Base-by-base conservation (phyloP, 2,329 filamentous ascomycete species). In the Exophiala xenobiotica region DNA sequence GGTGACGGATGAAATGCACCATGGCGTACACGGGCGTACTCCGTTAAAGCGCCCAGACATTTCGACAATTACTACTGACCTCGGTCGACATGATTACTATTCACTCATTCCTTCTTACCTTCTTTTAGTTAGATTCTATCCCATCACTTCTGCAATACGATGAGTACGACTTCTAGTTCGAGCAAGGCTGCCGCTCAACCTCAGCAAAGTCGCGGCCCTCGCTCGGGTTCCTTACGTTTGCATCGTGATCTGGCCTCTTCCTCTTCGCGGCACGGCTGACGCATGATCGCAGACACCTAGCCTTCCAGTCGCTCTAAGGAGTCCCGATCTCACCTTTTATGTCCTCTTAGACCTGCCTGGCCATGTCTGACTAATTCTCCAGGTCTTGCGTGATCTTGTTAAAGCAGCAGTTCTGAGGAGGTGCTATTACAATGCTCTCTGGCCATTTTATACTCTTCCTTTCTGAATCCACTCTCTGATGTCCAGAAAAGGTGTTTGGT, bases 361-460 rank as follows among this genome's bases (percentile, higher is more conserved):
- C 20, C 6, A 7, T 16, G 19, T 42, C 51, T 54, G 51, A 49
- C 46, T 54, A 50, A 50, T 46, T 49, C 20, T 26, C 27, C 31
- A 14, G 14, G 18, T 9, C 19, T 26, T 16, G 16, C 14, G 9
- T 33, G 12, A 2, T n/a, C 14, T 14, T n/a, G 11, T 19, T 46
- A 54, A 54, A 54, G 51, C 51, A 46, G 51, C 51, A 46, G 31
- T 37, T 31, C 11, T 3, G 11, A 29, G 40, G 6, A 8, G 26
- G 35, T 19, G 11, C 20, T 53, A 53, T 53, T 53, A 53, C 51
- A 45, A 35, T 22, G 14, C 29, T 31, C 45, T 40, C 46, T 19
- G 24, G 29, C 39, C 40, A 40, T 37, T 43, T 48, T 49, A 22
- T 26, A 31, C 33, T n/a, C 29, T 38, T 20, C 20, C 39, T 48